Evolutionary conservation across 768 basidiomycete species (phyloP).

Genomic region (Tephrocybe sp.): DNA sequence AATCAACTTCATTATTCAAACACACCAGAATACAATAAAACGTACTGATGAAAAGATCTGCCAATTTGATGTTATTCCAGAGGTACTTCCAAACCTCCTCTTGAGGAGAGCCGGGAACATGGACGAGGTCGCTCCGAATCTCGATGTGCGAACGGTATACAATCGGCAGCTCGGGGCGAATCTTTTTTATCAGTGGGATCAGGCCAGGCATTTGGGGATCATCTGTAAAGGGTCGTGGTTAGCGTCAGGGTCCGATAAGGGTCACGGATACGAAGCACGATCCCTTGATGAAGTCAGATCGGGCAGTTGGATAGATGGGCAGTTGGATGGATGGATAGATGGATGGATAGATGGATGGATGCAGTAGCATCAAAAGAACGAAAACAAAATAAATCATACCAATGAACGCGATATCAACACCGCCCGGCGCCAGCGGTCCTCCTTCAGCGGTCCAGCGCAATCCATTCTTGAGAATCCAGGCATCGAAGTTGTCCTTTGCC

Average conservation of each 20-base stretch:
- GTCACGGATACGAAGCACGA: no score
- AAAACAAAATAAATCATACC: constrained; percentile 40
- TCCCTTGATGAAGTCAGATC: no score
- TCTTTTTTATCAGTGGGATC: constrained; percentile 88
- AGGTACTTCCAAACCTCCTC: constrained; percentile 94
- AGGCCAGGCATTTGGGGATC: constrained; percentile 95
- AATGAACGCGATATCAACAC: constrained; percentile 87
- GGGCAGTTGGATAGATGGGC: constrained; percentile 11
- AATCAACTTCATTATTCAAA: neutral
- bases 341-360: neutral
- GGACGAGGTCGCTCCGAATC: constrained; percentile 85
- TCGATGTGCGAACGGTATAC: constrained; percentile 96
- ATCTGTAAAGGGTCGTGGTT: constrained; percentile 36
- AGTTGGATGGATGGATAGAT: constrained; percentile 5
- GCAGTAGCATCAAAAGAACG: no score
- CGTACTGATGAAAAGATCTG: constrained; percentile 88
- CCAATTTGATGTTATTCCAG: constrained; percentile 87
- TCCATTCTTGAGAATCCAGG: constrained; percentile 90
- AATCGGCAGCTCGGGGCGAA: constrained; percentile 83
- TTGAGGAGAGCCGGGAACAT: constrained; percentile 79
- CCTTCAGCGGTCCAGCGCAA: constrained; percentile 85
- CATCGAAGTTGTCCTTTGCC: constrained; percentile 77
- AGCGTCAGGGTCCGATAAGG: neutral
- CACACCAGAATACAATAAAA: constrained; percentile 10
- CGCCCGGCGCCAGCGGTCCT: constrained; percentile 80